These are phyloP conservation scores for Globisporangium irregulare DNA, from an alignment of 352 stramenopile genomes.

Conservation along the genomic window DNA sequence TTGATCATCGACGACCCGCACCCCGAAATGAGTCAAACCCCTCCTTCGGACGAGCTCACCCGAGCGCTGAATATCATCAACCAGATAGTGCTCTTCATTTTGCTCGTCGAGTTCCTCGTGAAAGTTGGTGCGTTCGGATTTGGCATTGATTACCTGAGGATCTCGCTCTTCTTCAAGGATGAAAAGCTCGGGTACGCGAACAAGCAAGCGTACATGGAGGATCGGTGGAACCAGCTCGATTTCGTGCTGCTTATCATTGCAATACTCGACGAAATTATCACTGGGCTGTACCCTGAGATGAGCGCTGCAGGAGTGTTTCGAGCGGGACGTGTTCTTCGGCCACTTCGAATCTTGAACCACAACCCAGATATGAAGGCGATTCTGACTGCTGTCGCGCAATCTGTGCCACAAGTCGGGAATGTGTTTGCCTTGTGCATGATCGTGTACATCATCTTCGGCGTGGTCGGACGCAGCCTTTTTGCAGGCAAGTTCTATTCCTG, in stretches of 20 bases:
- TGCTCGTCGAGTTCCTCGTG: conserved; percentile 56
- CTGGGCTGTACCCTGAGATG: conserved; percentile 34
- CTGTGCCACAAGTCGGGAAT: conserved; percentile 69
- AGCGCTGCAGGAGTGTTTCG: conserved; percentile 58
- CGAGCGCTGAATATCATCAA: conserved; percentile 38
- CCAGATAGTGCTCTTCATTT: conserved; percentile 41
- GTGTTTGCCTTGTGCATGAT: conserved; percentile 68
- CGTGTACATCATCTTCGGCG: conserved; percentile 77
- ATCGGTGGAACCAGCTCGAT: conserved; percentile 78
- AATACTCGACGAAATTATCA: conserved; percentile 56
- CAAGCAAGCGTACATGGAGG: conserved; percentile 73
- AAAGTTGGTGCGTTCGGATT: conserved; percentile 60
- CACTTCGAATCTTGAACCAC: conserved; percentile 70
- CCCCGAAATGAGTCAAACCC: conserved; percentile 47
- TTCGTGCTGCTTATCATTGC: conserved; percentile 54
- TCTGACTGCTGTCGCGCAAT: conserved; percentile 61
- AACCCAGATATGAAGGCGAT: conserved; percentile 81
- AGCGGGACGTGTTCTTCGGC: conserved; percentile 59
- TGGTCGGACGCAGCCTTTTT: conserved; percentile 68
- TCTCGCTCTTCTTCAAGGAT: conserved; percentile 60
- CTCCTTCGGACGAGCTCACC: conserved; percentile 32
- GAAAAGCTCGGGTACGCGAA: conserved; percentile 60
- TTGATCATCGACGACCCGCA: conserved; percentile 75
- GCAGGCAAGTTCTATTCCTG: conserved; percentile 63
- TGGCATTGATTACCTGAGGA: conserved; percentile 56